These are phyloP conservation scores for Cryptomeria japonica DNA, from an alignment of 75 land plant genomes.

Conservation along the genomic window DNA sequence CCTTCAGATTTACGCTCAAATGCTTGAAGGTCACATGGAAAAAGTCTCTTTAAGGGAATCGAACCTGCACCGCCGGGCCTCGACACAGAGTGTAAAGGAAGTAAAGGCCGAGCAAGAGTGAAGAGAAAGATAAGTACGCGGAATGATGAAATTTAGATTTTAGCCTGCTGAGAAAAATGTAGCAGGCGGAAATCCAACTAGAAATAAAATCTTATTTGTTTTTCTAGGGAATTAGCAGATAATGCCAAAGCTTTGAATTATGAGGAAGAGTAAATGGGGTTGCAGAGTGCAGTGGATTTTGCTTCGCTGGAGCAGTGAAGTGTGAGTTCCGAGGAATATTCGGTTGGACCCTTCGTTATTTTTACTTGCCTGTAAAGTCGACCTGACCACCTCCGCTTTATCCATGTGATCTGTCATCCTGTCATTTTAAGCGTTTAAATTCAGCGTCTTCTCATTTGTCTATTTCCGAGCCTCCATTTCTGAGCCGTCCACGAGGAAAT, in stretches of 20 bases:
- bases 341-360: not conserved
- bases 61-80: not conserved
- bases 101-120: slow-evolving; percentile 8
- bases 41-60: not conserved
- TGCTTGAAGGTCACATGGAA: not conserved
- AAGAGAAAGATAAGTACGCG: not conserved
- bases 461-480: not conserved
- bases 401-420: slow-evolving; percentile 1
- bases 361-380: not conserved
- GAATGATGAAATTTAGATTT: not conserved
- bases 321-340: not conserved
- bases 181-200: not conserved
- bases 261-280: not conserved
- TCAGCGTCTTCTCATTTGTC: not conserved
- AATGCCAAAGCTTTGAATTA: not conserved
- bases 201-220: not conserved
- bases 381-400: not conserved
- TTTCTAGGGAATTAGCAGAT: not conserved
- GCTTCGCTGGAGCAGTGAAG: not conserved
- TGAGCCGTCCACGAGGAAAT: not conserved
- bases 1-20: not conserved
- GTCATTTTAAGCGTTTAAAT: not conserved
- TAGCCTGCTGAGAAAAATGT: not conserved
- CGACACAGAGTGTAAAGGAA: slow-evolving; percentile 3
- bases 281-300: not conserved